A percentile compares a stretch with the other conserved stretches of the same genome.
Conservation (phyloP, 345 rosid species). For the Gossypium ekmanianum region DNA sequence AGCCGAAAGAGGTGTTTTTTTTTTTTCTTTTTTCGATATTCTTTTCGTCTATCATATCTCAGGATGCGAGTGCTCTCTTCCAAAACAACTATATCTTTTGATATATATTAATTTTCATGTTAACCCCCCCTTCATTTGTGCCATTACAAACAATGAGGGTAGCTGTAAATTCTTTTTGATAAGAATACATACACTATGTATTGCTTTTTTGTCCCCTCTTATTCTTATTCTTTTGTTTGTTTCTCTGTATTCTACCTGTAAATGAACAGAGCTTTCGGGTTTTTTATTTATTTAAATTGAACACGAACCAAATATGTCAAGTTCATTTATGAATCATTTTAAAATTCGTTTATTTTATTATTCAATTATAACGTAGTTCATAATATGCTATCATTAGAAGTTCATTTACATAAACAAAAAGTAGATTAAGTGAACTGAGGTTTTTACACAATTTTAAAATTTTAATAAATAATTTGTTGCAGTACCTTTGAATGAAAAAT, state of each 20-base stretch:
- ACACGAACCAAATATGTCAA: too few relatives aligned
- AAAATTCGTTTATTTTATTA: too few relatives aligned
- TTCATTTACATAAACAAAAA: too few relatives aligned
- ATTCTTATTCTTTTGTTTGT: neutral
- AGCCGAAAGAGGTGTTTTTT: conserved; percentile 10
- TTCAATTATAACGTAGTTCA: too few relatives aligned
- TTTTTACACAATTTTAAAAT: too few relatives aligned
- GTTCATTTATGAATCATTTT: too few relatives aligned
- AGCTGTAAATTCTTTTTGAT: conserved; percentile 27
- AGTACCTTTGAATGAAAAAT: too few relatives aligned
- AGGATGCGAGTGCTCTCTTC: neutral
- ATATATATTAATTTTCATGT: neutral
- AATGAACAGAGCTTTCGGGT: too few relatives aligned
- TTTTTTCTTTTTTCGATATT: neutral
- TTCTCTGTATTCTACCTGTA: neutral
- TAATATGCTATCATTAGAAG: too few relatives aligned
- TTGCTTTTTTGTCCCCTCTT: neutral
- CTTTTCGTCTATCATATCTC: neutral
- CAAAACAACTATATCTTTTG: neutral
- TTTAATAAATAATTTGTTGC: too few relatives aligned
- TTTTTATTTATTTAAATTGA: too few relatives aligned
- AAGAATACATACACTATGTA: conserved; percentile 5
- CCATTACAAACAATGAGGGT: conserved; percentile 23
- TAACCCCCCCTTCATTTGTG: conserved; percentile 28
- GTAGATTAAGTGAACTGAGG: too few relatives aligned